These are phyloP conservation scores for Calamus simplicifolius DNA, from an alignment of 176 grass and related monocot species.

Conservation along the genomic window DNA sequence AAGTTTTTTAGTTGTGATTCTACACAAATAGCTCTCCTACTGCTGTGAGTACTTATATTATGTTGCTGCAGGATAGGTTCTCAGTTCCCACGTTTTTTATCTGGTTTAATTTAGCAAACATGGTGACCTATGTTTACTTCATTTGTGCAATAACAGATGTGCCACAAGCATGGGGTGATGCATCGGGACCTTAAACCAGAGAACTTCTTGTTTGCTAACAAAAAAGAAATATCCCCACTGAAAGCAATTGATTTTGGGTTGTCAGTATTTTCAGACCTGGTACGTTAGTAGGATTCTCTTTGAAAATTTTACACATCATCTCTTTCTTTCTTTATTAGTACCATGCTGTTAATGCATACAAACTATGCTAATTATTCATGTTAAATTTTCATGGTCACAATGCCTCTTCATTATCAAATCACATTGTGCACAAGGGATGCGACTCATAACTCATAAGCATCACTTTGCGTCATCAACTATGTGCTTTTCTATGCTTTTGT, in stretches of 20 bases:
- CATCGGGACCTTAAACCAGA: slow-evolving; percentile 89
- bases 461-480: no score
- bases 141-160: slow-evolving; percentile 40
- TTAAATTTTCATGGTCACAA: no score
- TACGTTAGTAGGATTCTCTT: slow-evolving; percentile 8
- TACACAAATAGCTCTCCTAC: no score
- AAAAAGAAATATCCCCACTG: slow-evolving; percentile 66
- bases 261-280: slow-evolving; percentile 89
- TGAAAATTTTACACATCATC: slow-evolving; percentile 1
- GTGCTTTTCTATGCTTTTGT: no score
- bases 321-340: no score
- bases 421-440: no score
- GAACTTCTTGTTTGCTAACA: slow-evolving; percentile 91
- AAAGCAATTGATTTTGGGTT: slow-evolving; percentile 91
- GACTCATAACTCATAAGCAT: no score
- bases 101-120: neutral
- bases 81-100: neutral
- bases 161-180: slow-evolving; percentile 88
- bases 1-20: no score
- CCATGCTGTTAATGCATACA: no score
- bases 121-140: neutral
- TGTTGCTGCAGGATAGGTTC: neutral
- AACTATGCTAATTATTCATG: no score
- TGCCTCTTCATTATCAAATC: no score
- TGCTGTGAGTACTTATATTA: neutral